phyloP scores from a whole-genome alignment of 345 rosid species.

The Brassica carinata region DNA sequence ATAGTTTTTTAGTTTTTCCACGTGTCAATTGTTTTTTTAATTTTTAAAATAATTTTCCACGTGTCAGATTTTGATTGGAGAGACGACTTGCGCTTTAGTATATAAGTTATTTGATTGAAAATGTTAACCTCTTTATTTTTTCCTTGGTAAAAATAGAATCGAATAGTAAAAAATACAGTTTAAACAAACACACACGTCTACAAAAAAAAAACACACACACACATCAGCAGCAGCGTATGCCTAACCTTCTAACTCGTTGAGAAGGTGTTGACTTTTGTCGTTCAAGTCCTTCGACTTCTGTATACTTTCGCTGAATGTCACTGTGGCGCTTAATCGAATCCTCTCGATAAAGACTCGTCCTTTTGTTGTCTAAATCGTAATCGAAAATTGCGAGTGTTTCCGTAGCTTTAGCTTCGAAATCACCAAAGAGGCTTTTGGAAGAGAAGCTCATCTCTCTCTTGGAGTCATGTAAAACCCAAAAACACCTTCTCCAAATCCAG shows the following conservation, averaged over 20 bases:
- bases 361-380: background rate
- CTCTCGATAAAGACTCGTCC: background rate
- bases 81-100: no score
- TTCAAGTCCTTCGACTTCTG: background rate
- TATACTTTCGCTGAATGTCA: background rate
- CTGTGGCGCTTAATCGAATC: slow-evolving; percentile 18
- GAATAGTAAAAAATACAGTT: background rate
- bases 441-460: slow-evolving; percentile 59
- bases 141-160: background rate
- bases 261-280: background rate
- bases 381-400: slow-evolving; percentile 47
- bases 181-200: no score
- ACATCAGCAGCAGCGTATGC: background rate
- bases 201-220: background rate
- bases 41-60: no score
- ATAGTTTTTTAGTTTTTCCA: no score
- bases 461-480: slow-evolving; percentile 58
- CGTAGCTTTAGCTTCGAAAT: slow-evolving; percentile 27
- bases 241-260: background rate
- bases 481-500: slow-evolving; percentile 64
- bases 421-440: slow-evolving; percentile 50
- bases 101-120: no score
- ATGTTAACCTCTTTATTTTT: background rate
- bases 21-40: no score
- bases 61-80: no score